Base-by-base conservation (phyloP, 1,284 basidiomycete species). In the Trichosporon inkin region DNA sequence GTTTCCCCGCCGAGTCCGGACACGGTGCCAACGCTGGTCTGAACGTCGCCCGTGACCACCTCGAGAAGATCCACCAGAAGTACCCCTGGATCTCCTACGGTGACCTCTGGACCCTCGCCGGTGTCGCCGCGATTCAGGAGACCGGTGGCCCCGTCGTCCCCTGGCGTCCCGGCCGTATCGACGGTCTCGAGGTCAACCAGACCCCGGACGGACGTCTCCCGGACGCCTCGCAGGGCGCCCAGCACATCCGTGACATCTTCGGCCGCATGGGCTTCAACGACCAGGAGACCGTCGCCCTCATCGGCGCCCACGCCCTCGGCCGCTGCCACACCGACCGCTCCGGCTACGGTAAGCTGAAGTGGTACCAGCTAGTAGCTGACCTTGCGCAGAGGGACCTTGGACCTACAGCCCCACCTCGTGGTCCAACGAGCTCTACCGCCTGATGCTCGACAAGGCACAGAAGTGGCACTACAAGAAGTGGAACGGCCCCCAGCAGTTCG, bases 211-310 rank as follows among this genome's bases (percentile, higher is more conserved):
- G 95, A 60, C 88, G 95, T 77, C 86, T 99, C 39, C 95, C 95
- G 20, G 95, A 98, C 75, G 95, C 88, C 38, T 73, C 85, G 24
- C 87, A 90, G 77, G 93, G 89, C 52, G 80, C 85, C 59, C 86
- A 91, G 75, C 95, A 99, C 77, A 80, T 98, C 62, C 85, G 95
- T 24, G 68, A 88, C 84, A 89, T 96, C 77, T 95, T 95, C 81
- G 86, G 90, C 80, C 89, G 92, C 68, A 92, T 93, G 90, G 91
- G 90, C 58, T 94, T 97, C 84, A 91, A 95, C 78, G 95, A 98
- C 81, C 91, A 93, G 78, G 92, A 94, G 80, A 94, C 94, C 58
- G 94, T 97, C 60, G 93, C 94, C 56, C 87, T 99, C 67, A 85
- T 86, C 35, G 95, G 95, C 68, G 94, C 91, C 47, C 95, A 99